Base-by-base conservation (phyloP, 257 asterid species). In the Echites panduratus region DNA sequence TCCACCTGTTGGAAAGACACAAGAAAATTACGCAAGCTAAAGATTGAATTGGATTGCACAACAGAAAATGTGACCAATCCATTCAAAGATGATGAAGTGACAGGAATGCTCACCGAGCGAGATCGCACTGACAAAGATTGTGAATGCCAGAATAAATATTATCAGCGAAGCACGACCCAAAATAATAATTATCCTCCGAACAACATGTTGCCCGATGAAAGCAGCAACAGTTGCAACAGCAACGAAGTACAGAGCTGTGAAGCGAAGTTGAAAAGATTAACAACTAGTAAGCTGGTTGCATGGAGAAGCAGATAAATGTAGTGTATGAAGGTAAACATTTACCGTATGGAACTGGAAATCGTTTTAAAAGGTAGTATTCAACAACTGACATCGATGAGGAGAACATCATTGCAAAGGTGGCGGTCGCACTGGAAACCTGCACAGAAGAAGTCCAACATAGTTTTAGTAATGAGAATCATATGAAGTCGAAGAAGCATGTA, bases 301-400 rank as follows among this genome's bases (percentile, higher is more conserved):
- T 53, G 22, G 19, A 64, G 40, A 61, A 41, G 45, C 19, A 7
- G 13, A 44, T 41, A 58, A 38, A 0, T 13, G 48, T 8, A 17
- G 13, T 29, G 5, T 19, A 29, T 17, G 8, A 14, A 7, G 38
- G 67, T 29, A 20, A 27, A 24, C 61, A 77, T 89, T 80, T 77
- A 91, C 99, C 99, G 41, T 87, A 94, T 68, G 99, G 97, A 69
- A 94, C 90, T 2, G 99, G 99, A 57, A 94, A 94, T 63, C 99
- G 96, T 63, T 88, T 91, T 24, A 94, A 83, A 53, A 94, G 96
- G 84, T 94, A 89, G 74, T 94, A 94, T 82, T 94, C 97, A 16
- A 94, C 92, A 45, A 94, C 99, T 5, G 99, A 94, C 99, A 94
- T 94, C 9, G 99, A 94, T 19, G 99, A 89, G 66, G 99, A 94